Evolutionary conservation across 352 stramenopile species (phyloP), one percentile per base, ranked within the genome.

Genomic region (Plasmopara viticola): DNA sequence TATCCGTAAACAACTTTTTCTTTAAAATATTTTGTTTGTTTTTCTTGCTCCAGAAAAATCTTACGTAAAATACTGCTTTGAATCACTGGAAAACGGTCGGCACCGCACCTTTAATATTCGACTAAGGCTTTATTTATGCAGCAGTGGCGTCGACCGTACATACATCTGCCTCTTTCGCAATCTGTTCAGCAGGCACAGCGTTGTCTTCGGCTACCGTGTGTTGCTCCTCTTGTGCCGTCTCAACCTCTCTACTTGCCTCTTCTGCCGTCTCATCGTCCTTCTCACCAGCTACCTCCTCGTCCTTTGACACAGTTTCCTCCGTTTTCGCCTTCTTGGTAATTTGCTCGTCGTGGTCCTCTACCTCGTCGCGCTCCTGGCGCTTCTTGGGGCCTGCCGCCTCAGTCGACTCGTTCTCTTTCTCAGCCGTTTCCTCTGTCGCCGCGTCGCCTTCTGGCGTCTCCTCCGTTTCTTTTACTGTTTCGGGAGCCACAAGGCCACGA

Each of bases 311-410:
- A 17, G 5, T 41, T 25, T 54, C 49, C 14, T 66, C 48, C 20
- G 45, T 69, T 48, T 69, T 74, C 17, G 40, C n/a, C 37, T 67
- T 72, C 50, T 74, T 74, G 1, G 31, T 43, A 15, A 51, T 40
- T 13, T 62, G 55, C 12, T 49, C 55, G 13, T 67, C 62, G 4
- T 67, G 56, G n/a, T 28, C 30, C 15, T 64, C 48, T 33, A 41
- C 42, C 12, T 62, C 62, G 1, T 74, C 66, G 17, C 66, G 62
- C 53, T 72, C 62, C 37, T 58, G 52, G 1, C 66, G 66, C 44
- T 74, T 74, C 49, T 64, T 72, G 10, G 48, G 55, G 1, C 33
- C 50, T 29, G 58, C 52, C 14, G 17, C 31, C 5, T 42, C 58
- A 42, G 15, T 45, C 34, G 25, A 30, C 28, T 30, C 42, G 1